Evolutionary conservation across 225 moss, liverwort and hornwort genomes (phyloP).

Genomic region (Asterella californica): DNA sequence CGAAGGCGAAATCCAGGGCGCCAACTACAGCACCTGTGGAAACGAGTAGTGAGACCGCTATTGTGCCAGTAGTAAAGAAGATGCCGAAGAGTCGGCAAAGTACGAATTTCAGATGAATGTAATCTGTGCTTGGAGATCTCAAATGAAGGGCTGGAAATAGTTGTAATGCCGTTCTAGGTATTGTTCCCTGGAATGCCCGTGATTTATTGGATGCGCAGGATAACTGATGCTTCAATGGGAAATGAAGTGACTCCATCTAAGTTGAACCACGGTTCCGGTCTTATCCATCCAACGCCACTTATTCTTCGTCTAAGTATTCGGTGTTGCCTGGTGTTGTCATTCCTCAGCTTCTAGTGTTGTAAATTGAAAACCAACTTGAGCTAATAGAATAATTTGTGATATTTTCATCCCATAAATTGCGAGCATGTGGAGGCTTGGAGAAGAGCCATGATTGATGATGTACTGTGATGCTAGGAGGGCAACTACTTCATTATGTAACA

Average conservation of each 20-base stretch:
- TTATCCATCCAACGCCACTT: too few relatives aligned
- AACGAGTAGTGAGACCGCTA: constrained; percentile 64
- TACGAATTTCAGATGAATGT: not conserved
- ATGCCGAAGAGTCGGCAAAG: not conserved
- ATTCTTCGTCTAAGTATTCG: too few relatives aligned
- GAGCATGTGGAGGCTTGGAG: too few relatives aligned
- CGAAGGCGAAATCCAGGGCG: constrained; percentile 26
- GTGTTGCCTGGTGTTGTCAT: too few relatives aligned
- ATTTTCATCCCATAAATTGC: too few relatives aligned
- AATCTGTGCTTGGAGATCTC: not conserved
- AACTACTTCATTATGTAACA: too few relatives aligned
- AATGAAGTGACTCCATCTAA: not conserved
- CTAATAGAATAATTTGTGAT: too few relatives aligned
- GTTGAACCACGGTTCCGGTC: too few relatives aligned
- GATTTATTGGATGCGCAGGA: not conserved
- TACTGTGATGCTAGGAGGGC: too few relatives aligned
- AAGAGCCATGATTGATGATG: too few relatives aligned
- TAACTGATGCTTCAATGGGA: not conserved
- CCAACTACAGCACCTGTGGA: constrained; percentile 21
- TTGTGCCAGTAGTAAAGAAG: constrained; percentile 71
- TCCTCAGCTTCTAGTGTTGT: too few relatives aligned
- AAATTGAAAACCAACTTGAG: too few relatives aligned
- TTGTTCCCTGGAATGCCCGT: not conserved
- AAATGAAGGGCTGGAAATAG: not conserved
- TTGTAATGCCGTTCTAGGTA: not conserved